Percentiles rank a stretch among this genome's conserved stretches.
phyloP scores from a whole-genome alignment of 495 filamentous ascomycete genomes.

The Penicillium coprophilum region DNA sequence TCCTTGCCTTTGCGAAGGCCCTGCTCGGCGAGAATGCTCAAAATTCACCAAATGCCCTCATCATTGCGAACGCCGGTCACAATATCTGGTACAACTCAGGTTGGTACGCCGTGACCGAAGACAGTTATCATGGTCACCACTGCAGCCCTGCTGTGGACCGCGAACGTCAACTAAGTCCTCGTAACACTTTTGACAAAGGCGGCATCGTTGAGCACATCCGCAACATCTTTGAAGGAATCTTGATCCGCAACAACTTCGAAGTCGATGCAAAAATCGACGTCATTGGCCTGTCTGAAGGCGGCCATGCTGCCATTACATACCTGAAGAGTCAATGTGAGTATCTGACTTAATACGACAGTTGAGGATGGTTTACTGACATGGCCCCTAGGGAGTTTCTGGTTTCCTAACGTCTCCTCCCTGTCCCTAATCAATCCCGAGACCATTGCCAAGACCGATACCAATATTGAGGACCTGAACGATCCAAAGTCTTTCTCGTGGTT shows the following conservation, averaged over 20 bases:
- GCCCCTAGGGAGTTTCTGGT: slow-evolving; percentile 37
- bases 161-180: slow-evolving; percentile 31
- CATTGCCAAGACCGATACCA: slow-evolving; percentile 17
- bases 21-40: slow-evolving; percentile 31
- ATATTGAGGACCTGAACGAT: slow-evolving; percentile 10
- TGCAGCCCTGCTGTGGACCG: slow-evolving; percentile 51
- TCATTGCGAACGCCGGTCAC: slow-evolving; percentile 74
- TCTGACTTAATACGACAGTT: neutral
- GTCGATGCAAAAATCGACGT: slow-evolving; percentile 58
- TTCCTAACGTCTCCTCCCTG: slow-evolving; percentile 34
- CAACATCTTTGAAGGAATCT: slow-evolving; percentile 62
- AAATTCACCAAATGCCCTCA: slow-evolving; percentile 38
- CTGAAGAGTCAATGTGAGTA: slow-evolving; percentile 56
- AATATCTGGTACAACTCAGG: slow-evolving; percentile 64
- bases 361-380: slow-evolving; percentile 6
- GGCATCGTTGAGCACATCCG: slow-evolving; percentile 55
- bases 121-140: slow-evolving; percentile 53
- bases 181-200: slow-evolving; percentile 59
- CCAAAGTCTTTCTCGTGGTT: slow-evolving; percentile 36
- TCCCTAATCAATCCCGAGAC: slow-evolving; percentile 38
- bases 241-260: slow-evolving; percentile 42
- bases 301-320: slow-evolving; percentile 51
- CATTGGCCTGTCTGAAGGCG: slow-evolving; percentile 59
- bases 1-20: slow-evolving; percentile 57
- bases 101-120: slow-evolving; percentile 52